Percentiles rank a stretch among this genome's conserved stretches.
phyloP scores from a whole-genome alignment of 1,284 basidiomycete genomes.

The Cystobasidium pallidum region DNA sequence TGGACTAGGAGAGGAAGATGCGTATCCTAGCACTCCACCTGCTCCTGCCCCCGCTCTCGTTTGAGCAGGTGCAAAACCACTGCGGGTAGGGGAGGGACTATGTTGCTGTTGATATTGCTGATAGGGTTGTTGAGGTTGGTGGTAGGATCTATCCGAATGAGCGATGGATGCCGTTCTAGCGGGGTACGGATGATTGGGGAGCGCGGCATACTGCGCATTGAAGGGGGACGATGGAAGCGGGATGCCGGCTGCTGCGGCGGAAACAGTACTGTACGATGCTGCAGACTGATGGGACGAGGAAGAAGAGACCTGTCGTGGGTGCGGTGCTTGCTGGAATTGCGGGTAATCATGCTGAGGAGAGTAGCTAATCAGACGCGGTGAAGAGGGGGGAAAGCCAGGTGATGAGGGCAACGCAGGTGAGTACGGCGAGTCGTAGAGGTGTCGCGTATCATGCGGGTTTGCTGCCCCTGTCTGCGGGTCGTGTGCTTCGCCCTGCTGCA shows the following conservation, averaged over 20 bases:
- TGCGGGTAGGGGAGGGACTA: background rate
- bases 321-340: background rate
- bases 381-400: background rate
- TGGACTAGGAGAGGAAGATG: background rate
- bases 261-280: background rate
- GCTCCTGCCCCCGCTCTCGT: background rate
- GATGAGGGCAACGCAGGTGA: background rate
- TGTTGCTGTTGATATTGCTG: conserved; percentile 1
- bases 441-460: background rate
- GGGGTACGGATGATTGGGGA: conserved; percentile 5
- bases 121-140: background rate
- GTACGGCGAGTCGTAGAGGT: background rate
- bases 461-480: background rate
- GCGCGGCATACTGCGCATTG: conserved; percentile 1
- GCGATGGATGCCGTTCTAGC: conserved; percentile 1
- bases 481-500: background rate
- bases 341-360: conserved; percentile 2
- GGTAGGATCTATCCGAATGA: conserved; percentile 3
- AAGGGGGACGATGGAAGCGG: background rate
- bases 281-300: background rate
- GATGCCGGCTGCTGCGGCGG: conserved; percentile 6
- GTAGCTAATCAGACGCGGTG: background rate
- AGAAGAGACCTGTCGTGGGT: conserved; percentile 3
- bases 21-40: background rate
- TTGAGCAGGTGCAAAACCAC: background rate